Evolutionary conservation across 2,329 filamentous ascomycete genomes (phyloP), one percentile per base, ranked within the genome.

Genomic region (Diaporthe ilicicola): DNA sequence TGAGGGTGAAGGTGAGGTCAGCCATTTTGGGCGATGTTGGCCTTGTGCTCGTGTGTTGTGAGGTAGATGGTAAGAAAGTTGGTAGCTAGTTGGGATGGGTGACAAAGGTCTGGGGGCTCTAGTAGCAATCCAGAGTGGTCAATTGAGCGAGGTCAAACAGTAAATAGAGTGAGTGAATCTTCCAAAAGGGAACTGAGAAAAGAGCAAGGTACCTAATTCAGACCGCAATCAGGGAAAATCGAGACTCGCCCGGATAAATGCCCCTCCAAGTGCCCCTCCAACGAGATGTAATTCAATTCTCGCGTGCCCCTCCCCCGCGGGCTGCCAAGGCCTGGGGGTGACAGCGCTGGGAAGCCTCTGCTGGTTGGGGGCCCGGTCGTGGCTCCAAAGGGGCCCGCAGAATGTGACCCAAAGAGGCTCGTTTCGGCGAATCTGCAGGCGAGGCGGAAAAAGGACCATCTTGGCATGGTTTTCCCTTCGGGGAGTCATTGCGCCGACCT

Each of bases 1-100:
- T 92, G 75, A 92, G 87, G 77, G 87, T 90, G 81, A 89, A 91
- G 27, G 83, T 84, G 74, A 86, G 83, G 74, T 84, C 84, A 71
- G 87, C 82, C 88, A 90, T 90, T 73, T 68, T 83, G 76, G 72
- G 51, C 42, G 27, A n/a, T n/a, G 7, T 24, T 12, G 24, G 54
- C 22, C 22, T 55, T 24, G 61, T 27, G 10, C 15, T 34, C 22
- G 39, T 53, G 48, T 66, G 27, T 50, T 27, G 29, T 29, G n/a
- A 55, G 39, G 19, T 54, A 32, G 27, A 17, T 54, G 34, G 62
- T 32, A 12, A 8, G 19, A 6, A 17, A 19, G 29, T 48, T 27
- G 42, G 7, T n/a, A 24, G 19, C 42, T 48, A 53, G 8, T 9
- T 17, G 55, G 42, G n/a, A 37, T 29, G 42, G n/a, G 12, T 22